Percentiles rank a stretch among this genome's conserved stretches.
Conservation (phyloP, 2,329 filamentous ascomycete genomes). For the Colletotrichum magnum region DNA sequence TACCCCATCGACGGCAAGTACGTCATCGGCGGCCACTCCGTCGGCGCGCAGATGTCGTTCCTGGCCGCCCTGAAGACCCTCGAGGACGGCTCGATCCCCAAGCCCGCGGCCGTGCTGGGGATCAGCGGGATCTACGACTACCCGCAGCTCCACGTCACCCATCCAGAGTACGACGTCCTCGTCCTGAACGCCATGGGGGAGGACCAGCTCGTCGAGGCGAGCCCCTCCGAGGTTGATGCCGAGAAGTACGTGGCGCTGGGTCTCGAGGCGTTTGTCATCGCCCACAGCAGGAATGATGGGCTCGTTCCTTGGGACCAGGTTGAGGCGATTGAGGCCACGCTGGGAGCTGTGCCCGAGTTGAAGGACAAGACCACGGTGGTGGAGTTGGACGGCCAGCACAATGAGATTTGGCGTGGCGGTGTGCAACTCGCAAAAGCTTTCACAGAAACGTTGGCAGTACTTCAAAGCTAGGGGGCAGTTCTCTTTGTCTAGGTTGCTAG, state of each 20-base stretch:
- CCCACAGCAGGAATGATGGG: conserved; percentile 32
- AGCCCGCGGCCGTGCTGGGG: conserved; percentile 68
- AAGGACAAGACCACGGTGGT: not conserved
- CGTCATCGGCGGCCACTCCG: conserved; percentile 32
- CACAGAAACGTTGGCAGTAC: conserved; percentile 3
- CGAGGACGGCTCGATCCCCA: conserved; percentile 9
- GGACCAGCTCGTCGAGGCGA: conserved; percentile 59
- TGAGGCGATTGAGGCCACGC: conserved; percentile 8
- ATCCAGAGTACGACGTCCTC: conserved; percentile 69
- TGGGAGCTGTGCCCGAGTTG: conserved; percentile 1
- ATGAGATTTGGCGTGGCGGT: conserved; percentile 26
- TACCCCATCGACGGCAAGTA: conserved; percentile 22
- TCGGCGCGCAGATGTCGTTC: conserved; percentile 33
- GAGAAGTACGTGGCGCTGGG: conserved; percentile 4
- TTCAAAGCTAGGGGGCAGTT: not conserved
- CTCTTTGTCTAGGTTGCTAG: not conserved
- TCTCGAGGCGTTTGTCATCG: conserved; percentile 16
- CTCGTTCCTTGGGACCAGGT: conserved; percentile 30
- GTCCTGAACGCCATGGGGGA: conserved; percentile 73
- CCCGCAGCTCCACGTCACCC: conserved; percentile 63
- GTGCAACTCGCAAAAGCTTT: conserved; percentile 25
- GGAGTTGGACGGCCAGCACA: conserved; percentile 26
- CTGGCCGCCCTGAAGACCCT: conserved; percentile 19
- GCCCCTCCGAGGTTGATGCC: conserved; percentile 62
- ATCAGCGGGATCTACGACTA: conserved; percentile 79